A percentile compares a stretch with the other conserved stretches of the same genome.
Evolutionary conservation across 2,329 filamentous ascomycete species (phyloP).

Genomic region (Aureobasidium pullulans): DNA sequence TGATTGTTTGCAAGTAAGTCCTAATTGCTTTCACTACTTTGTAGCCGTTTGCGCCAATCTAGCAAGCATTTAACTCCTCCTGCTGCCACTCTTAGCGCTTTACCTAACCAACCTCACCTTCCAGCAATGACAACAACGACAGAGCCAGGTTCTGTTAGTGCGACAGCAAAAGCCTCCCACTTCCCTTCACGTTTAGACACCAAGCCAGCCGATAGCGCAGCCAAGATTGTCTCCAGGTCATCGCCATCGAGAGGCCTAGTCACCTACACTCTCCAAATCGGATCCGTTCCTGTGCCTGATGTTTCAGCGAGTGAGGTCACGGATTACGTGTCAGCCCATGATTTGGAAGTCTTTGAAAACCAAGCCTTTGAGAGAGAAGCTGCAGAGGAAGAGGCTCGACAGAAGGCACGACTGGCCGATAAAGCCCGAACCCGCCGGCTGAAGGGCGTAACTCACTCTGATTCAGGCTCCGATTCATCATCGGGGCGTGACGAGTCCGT

Average conservation of each 20-base stretch:
- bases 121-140: neutral
- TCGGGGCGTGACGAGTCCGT: neutral
- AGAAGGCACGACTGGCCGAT: neutral
- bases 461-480: neutral
- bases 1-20: neutral
- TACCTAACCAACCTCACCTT: neutral
- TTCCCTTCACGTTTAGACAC: neutral
- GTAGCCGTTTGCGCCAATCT: neutral
- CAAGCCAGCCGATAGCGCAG: neutral
- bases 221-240: constrained; percentile 22
- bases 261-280: constrained; percentile 25
- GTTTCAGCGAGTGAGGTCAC: constrained; percentile 25
- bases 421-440: neutral
- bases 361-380: constrained; percentile 22
- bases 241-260: constrained; percentile 16
- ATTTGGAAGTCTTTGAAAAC: constrained; percentile 29
- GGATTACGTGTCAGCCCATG: constrained; percentile 27
- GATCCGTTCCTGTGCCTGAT: constrained; percentile 20
- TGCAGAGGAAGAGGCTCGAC: constrained; percentile 11
- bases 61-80: too few relatives aligned
- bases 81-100: neutral
- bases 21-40: neutral
- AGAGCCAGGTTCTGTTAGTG: neutral
- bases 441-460: neutral
- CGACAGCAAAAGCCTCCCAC: neutral